Percentiles rank a stretch among this genome's conserved stretches.
Evolutionary conservation across 805 yeast species (phyloP).

Genomic region (Cyberlindnera japonica): DNA sequence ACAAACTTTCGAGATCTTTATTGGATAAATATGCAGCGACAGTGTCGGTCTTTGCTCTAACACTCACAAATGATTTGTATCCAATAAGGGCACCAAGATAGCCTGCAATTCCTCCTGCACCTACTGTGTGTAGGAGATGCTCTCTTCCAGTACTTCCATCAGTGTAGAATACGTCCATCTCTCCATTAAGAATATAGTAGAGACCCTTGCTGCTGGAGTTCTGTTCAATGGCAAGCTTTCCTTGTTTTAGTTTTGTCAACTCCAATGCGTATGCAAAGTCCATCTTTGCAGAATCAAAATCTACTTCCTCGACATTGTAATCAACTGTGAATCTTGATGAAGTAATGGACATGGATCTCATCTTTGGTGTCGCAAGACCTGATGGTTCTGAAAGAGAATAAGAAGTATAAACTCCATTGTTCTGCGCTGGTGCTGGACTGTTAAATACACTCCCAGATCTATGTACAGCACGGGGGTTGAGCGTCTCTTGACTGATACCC

Average conservation of each 20-base stretch:
- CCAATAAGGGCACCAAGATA: slow-evolving; percentile 80
- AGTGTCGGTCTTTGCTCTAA: slow-evolving; percentile 55
- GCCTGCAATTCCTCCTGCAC: slow-evolving; percentile 83
- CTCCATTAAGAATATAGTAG: slow-evolving; percentile 77
- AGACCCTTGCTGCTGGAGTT: slow-evolving; percentile 69
- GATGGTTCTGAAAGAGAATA: no score
- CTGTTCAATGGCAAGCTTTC: slow-evolving; percentile 56
- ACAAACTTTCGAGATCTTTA: slow-evolving; percentile 54
- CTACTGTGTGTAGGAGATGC: slow-evolving; percentile 51
- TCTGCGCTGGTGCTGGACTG: slow-evolving; percentile 25
- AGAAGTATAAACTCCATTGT: slow-evolving; percentile 16
- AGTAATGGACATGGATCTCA: slow-evolving; percentile 7
- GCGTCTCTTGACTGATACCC: slow-evolving; percentile 51
- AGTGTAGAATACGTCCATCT: slow-evolving; percentile 57
- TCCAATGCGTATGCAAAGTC: slow-evolving; percentile 61
- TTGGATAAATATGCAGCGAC: slow-evolving; percentile 73
- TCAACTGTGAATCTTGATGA: slow-evolving; percentile 11
- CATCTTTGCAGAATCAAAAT: slow-evolving; percentile 47
- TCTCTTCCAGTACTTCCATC: slow-evolving; percentile 32
- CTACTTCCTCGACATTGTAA: slow-evolving; percentile 26
- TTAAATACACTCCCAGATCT: slow-evolving; percentile 14
- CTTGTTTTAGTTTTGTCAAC: slow-evolving; percentile 49
- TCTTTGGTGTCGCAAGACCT: neutral
- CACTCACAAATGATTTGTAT: slow-evolving; percentile 69
- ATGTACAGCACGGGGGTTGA: slow-evolving; percentile 25